These are phyloP conservation scores for Termitomyces sp. DNA, from an alignment of 768 basidiomycete genomes.

Conservation along the genomic window DNA sequence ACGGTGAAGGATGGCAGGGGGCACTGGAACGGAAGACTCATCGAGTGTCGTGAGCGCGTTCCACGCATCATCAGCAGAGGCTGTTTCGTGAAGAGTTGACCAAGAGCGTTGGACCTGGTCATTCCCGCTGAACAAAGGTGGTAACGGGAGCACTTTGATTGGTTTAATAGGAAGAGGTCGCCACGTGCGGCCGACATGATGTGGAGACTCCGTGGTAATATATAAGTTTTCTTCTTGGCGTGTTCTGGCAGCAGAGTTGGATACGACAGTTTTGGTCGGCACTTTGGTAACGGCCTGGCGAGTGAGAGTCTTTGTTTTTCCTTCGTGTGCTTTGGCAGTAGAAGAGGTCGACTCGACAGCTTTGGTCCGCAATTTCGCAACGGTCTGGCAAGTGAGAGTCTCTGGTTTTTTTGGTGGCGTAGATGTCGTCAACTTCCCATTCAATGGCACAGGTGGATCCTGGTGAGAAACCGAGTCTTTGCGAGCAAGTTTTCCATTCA, in stretches of 20 bases:
- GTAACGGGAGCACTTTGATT: neutral
- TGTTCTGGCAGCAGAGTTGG: neutral
- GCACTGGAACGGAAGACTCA: conserved; percentile 31
- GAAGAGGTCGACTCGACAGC: neutral
- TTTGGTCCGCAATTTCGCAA: neutral
- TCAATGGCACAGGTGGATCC: neutral
- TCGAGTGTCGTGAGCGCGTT: conserved; percentile 36
- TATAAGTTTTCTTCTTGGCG: neutral
- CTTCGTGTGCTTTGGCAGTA: neutral
- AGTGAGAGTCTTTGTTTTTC: neutral
- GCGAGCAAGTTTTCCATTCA: neutral
- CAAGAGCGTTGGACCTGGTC: conserved; percentile 12
- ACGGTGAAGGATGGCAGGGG: conserved; percentile 53
- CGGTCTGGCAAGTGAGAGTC: neutral
- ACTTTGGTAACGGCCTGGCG: too few relatives aligned
- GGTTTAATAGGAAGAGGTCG: conserved; percentile 10
- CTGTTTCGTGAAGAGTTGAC: conserved; percentile 18
- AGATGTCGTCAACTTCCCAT: neutral
- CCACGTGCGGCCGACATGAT: conserved; percentile 26
- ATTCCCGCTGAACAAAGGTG: conserved; percentile 2
- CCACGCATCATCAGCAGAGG: conserved; percentile 31
- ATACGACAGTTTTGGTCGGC: neutral
- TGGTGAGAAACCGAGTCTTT: too few relatives aligned
- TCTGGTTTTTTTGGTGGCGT: neutral
- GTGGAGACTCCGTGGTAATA: conserved; percentile 9